These are phyloP conservation scores for Colletotrichum abscissum DNA, from an alignment of 2,329 filamentous ascomycete genomes.

Conservation along the genomic window DNA sequence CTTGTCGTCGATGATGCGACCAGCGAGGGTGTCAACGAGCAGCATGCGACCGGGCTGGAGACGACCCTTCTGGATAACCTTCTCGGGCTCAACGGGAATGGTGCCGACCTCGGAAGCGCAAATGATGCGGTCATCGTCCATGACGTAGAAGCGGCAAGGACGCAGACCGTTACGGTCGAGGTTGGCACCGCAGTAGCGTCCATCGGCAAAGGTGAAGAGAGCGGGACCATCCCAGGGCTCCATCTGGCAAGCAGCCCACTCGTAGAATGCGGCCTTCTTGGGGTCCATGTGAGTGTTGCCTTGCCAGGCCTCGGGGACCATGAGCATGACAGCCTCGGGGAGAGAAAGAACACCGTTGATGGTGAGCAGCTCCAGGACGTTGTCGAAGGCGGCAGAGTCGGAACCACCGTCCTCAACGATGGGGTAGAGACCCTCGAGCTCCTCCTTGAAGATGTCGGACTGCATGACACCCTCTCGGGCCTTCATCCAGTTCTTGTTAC, in stretches of 20 bases:
- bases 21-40: slow-evolving; percentile 88
- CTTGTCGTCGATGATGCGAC: slow-evolving; percentile 92
- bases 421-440: slow-evolving; percentile 90
- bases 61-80: slow-evolving; percentile 91
- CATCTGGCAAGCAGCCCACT: slow-evolving; percentile 99
- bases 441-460: slow-evolving; percentile 91
- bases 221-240: slow-evolving; percentile 98
- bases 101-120: slow-evolving; percentile 97
- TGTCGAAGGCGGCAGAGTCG: slow-evolving; percentile 97
- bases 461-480: slow-evolving; percentile 95
- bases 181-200: slow-evolving; percentile 96
- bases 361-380: slow-evolving; percentile 91
- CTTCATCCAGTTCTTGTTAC: slow-evolving; percentile 99
- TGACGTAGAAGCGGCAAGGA: slow-evolving; percentile 96
- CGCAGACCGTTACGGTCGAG: slow-evolving; percentile 94
- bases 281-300: slow-evolving; percentile 93
- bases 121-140: slow-evolving; percentile 96
- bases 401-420: slow-evolving; percentile 97
- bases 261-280: slow-evolving; percentile 96
- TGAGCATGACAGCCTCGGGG: slow-evolving; percentile 96
- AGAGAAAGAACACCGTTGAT: slow-evolving; percentile 97
- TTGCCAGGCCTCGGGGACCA: slow-evolving; percentile 98
- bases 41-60: slow-evolving; percentile 96
- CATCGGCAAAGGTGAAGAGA: slow-evolving; percentile 96
- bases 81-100: slow-evolving; percentile 90